Percentiles rank a stretch among this genome's conserved stretches.
phyloP scores from a whole-genome alignment of 352 stramenopile genomes.

The Globisporangium ultimum region DNA sequence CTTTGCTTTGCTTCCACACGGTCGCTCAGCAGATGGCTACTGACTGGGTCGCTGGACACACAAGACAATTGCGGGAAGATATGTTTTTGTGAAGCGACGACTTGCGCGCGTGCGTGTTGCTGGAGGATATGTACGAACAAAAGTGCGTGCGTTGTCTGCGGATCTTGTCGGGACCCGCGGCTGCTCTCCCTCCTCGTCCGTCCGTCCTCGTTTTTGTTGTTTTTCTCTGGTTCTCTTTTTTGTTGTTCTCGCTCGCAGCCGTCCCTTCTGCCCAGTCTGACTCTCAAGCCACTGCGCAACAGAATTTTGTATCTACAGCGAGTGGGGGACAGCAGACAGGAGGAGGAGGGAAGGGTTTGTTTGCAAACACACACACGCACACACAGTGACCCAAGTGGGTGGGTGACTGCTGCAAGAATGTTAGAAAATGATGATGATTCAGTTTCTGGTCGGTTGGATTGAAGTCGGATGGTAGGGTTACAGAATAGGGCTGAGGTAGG shows the following conservation, averaged over 20 bases:
- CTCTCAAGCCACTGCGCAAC: background rate
- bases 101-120: background rate
- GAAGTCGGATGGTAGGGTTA: background rate
- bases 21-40: conserved; percentile 8
- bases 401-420: background rate
- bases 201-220: conserved; percentile 4
- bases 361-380: background rate
- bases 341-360: background rate
- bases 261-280: conserved; percentile 8
- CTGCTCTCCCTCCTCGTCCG: background rate
- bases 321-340: background rate
- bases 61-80: too few species aligned
- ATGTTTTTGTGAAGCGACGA: background rate
- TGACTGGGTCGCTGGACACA: background rate
- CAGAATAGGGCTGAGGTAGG: conserved; percentile 5
- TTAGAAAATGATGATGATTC: conserved; percentile 18
- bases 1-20: conserved; percentile 3
- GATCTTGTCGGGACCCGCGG: conserved; percentile 16
- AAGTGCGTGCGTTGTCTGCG: conserved; percentile 12
- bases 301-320: background rate
- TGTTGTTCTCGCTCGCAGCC: background rate
- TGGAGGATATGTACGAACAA: conserved; percentile 14
- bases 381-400: conserved; percentile 8
- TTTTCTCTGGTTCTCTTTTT: conserved; percentile 11
- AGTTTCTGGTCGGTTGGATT: conserved; percentile 19